phyloP scores from a whole-genome alignment of 306 rosid species.

The Medicago truncatula region MtrunA17r5.0-ANR NC_053043.1:17568001-17568500 shows the following conservation, averaged over 20 bases:
- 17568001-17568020: too few relatives aligned
- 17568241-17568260: neutral
- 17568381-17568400: constrained; percentile 47
- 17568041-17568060: too few relatives aligned
- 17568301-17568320: neutral
- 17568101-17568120: too few relatives aligned
- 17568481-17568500: constrained; percentile 51
- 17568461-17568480: constrained; percentile 51
- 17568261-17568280: neutral
- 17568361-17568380: constrained; percentile 42
- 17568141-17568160: neutral
- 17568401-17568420: constrained; percentile 52
- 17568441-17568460: constrained; percentile 42
- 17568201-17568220: neutral
- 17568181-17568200: too few relatives aligned
- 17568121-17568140: neutral
- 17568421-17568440: constrained; percentile 50
- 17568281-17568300: neutral
- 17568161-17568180: too few relatives aligned
- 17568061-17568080: too few relatives aligned
- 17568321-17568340: constrained; percentile 22
- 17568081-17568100: too few relatives aligned
- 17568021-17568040: too few relatives aligned
- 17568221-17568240: neutral
- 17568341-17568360: constrained; percentile 26